These are phyloP conservation scores for Fusarium sarcochroum DNA, from an alignment of 2,329 filamentous ascomycete genomes.

Conservation along the genomic window DNA sequence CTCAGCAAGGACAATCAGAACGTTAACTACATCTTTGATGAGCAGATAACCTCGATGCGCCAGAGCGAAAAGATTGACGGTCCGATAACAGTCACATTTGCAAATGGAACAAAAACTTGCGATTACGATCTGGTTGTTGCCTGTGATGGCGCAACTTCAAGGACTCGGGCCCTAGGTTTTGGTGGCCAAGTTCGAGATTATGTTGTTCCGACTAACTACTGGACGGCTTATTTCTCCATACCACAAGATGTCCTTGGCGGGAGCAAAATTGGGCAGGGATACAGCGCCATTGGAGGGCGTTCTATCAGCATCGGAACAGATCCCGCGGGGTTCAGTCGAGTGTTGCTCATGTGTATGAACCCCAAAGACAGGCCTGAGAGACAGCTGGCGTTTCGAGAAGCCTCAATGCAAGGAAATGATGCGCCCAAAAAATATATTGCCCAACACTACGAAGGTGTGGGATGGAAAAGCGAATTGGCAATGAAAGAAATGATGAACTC, in stretches of 20 bases:
- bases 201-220: conserved; percentile 49
- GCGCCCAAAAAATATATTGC: conserved; percentile 54
- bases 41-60: conserved; percentile 17
- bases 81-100: conserved; percentile 12
- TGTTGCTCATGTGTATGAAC: conserved; percentile 54
- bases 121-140: conserved; percentile 23
- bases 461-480: conserved; percentile 60
- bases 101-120: conserved; percentile 12
- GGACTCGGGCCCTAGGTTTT: conserved; percentile 15
- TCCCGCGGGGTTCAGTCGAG: conserved; percentile 50
- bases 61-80: conserved; percentile 10
- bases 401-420: conserved; percentile 48
- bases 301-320: conserved; percentile 55
- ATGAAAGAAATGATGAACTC: conserved; percentile 53
- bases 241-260: conserved; percentile 56
- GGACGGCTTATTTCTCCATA: conserved; percentile 60
- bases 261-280: conserved; percentile 54
- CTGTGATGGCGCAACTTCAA: conserved; percentile 19
- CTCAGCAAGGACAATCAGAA: conserved; percentile 19
- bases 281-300: conserved; percentile 56
- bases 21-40: conserved; percentile 19
- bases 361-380: conserved; percentile 47
- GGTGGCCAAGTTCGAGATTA: conserved; percentile 11
- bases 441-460: conserved; percentile 58
- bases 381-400: conserved; percentile 56